These are phyloP conservation scores for Ceriops zippeliana DNA, from an alignment of 345 rosid species.

Conservation along the genomic window DNA sequence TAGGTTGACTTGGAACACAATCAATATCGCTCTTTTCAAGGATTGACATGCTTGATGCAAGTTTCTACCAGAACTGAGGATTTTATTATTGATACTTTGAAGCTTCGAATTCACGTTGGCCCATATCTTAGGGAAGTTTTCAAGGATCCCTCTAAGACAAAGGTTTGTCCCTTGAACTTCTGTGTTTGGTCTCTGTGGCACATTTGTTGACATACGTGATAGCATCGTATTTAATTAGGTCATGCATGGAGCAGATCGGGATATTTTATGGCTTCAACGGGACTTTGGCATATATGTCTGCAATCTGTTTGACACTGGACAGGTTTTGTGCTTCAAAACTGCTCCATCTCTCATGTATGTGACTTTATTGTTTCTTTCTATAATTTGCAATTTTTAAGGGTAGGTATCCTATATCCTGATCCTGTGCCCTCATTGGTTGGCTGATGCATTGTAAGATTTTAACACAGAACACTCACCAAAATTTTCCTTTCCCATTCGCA, in stretches of 20 bases:
- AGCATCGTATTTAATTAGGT: conserved; percentile 50
- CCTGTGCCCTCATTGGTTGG: background rate
- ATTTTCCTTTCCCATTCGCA: too few species aligned
- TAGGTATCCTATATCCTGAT: background rate
- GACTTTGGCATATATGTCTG: conserved; percentile 95
- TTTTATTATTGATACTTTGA: conserved; percentile 74
- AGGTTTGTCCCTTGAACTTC: conserved; percentile 43
- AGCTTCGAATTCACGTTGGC: conserved; percentile 81
- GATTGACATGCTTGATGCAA: conserved; percentile 96
- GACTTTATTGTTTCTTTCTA: background rate
- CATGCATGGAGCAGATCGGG: conserved; percentile 98
- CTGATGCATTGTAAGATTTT: too few species aligned
- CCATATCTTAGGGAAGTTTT: conserved; percentile 81
- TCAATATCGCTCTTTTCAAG: conserved; percentile 94
- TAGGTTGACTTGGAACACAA: conserved; percentile 98
- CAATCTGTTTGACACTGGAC: conserved; percentile 97
- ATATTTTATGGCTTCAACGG: conserved; percentile 90
- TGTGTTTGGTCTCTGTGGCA: conserved; percentile 3
- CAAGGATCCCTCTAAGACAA: conserved; percentile 83
- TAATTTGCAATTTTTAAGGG: background rate
- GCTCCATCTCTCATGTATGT: background rate
- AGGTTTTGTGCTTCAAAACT: conserved; percentile 45
- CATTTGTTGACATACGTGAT: conserved; percentile 26
- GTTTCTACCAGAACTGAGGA: conserved; percentile 91
- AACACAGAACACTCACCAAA: too few species aligned